Evolutionary conservation across 176 grass and related monocot species (phyloP), one percentile per base, ranked within the genome.

Genomic region (Oryza glumipatula): DNA sequence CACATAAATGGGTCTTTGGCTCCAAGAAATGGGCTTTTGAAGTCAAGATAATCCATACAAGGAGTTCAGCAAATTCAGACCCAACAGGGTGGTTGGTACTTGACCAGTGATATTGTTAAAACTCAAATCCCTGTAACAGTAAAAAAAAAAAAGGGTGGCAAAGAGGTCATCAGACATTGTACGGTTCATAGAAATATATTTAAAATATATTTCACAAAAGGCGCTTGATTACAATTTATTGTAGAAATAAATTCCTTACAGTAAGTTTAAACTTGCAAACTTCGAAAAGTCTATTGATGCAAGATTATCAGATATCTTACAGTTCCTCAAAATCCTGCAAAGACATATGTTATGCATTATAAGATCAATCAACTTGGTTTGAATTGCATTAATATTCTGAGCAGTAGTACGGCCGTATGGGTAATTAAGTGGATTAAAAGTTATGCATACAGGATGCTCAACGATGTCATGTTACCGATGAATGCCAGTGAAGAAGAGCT

Each of bases 261-360:
- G 6, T 47, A 80, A 76, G 3, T 2, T 66, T 90, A 98, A 83
- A 26, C 0, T 78, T 21, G 52, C 26, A 48, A 92, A 80, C 22
- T 76, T 70, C 13, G 89, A 83, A 86, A 98, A 95, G 91, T 95
- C 78, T 21, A 77, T 39, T 71, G 91, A 82, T 54, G 65, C 45
- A 35, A 98, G 78, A 67, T 67, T 94, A 92, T 92, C 96, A 77
- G 91, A 94, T 88, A 95, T 90, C 88, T 35, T 89, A 46, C 88
- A 90, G 68, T 98, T 95, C 85, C 96, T 98, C 71, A 98, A 78
- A 58, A 98, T 19, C 76, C 96, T 98, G 87, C 77, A 84, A 90
- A 65, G 63, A 77, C 75, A 61, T 19, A 90, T 69, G 43, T 32
- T 23, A 48, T 11, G 23, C 45, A 11, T 73, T 73, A 47, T 78